Base-by-base conservation (phyloP, 345 rosid genomes). In the Linum trigynum region DNA sequence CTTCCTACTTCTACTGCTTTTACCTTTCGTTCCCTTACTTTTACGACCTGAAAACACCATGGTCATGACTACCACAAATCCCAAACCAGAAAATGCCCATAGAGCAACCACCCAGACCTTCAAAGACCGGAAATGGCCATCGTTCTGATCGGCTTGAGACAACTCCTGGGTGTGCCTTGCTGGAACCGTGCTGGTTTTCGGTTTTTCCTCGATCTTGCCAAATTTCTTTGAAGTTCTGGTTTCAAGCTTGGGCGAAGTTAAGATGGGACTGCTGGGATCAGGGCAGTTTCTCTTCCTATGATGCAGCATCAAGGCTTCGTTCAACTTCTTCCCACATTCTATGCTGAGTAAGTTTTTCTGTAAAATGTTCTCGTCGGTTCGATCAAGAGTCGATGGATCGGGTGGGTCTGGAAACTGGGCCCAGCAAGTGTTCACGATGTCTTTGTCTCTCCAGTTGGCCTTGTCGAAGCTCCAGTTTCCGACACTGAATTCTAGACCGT, bases 381-480 rank as follows among this genome's bases (percentile, higher is more conserved):
- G 79, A 65, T 84, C 76, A 5, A 94, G 83, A 10, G 80, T 72
- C 5, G 82, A 79, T 65, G 88, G 83, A 63, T 71, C 79, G 2
- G 99, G 99, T 12, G 96, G 96, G 70, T 86, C 91, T 1, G 96
- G 99, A 78, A 94, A 94, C 74, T 77, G 86, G 66, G 85, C 85
- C 96, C 97, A 85, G 74, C 99, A 94, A 65, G 72, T 77, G 73
- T 87, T 90, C 68, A 85, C 87, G 74, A 90, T 37, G 59, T 88
- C 97, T 1, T 66, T 71, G 62, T 85, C 85, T 78, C 99, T 87
- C 96, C 92, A 90, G 0, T 87, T 84, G 12, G 99, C 99, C 80
- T 90, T 94, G 65, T 94, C 97, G 61, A 94, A 94, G 80, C 97
- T 94, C 97, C 97, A 94, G 35, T 84, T 85, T 63, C 96, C 97